Evolutionary conservation across 345 rosid genomes (phyloP), one percentile per base, ranked within the genome.

Genomic region (Eucalyptus guilfoylei): DNA sequence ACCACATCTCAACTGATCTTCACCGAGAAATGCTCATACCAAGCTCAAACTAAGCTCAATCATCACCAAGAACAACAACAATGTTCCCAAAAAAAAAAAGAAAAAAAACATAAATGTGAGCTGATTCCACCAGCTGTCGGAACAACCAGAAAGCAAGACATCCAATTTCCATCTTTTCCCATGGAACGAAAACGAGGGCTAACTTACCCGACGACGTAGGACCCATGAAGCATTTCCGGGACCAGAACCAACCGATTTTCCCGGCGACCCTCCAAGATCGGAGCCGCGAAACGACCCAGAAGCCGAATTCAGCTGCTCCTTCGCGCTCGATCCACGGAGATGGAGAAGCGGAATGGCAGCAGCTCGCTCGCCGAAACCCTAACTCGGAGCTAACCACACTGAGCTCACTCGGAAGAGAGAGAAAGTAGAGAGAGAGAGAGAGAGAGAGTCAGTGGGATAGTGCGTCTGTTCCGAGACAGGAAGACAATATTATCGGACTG

Each of bases 191-290:
- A 62, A 17, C 88, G 45, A n/a, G 54, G 69, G 83, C 86, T 85
- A 90, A 87, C 50, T 26, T 89, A 95, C 94, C 96, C 86, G 93
- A 94, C 88, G 91, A 94, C 67, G 93, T 69, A 80, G 94, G 90
- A 90, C 91, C 91, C 95, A 93, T 93, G 52, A 58, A 87, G 80
- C 76, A 90, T 62, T 34, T 60, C 23, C 40, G 49, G 42, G 64
- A 11, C 34, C 49, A 89, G 67, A 40, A 52, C 37, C 85, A 28
- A 91, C 42, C 97, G 89, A 88, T 95, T 42, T 76, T 76, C 83
- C 83, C 9, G 6, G 47, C 13, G 45, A 76, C 30, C 45, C 47
- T 11, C 24, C 83, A 40, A 76, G 83, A 76, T 76, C 83, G 14
- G 83, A 76, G 83, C 83, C 13, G 83, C 30, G 47, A 76, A 40